A percentile compares a stretch with the other conserved stretches of the same genome.
Evolutionary conservation across 1,139 yeast species (phyloP).

Genomic region (Lodderomyces margitis): DNA sequence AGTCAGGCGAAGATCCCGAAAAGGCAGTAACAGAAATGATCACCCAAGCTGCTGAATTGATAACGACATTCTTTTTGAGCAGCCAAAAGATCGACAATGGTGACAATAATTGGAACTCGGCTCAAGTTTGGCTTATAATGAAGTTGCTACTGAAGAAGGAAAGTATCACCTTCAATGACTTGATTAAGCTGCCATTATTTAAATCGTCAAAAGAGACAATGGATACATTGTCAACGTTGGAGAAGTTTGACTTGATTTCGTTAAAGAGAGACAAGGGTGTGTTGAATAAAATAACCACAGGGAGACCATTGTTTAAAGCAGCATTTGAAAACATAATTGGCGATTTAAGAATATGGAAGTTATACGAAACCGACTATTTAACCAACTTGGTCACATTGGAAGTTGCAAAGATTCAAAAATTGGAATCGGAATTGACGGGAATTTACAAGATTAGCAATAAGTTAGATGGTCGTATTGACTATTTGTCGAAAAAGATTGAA

Average conservation of each 20-base stretch:
- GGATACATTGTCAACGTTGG: conserved; percentile 64
- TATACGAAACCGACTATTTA: conserved; percentile 64
- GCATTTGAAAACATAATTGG: conserved; percentile 69
- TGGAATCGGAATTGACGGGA: conserved; percentile 69
- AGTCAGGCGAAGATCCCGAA: conserved; percentile 78
- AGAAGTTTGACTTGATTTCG: conserved; percentile 72
- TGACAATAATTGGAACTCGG: conserved; percentile 57
- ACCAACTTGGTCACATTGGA: conserved; percentile 56
- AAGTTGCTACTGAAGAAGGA: conserved; percentile 55
- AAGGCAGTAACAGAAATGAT: conserved; percentile 81
- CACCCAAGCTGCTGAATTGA: conserved; percentile 81
- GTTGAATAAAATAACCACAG: conserved; percentile 62
- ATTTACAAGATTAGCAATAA: conserved; percentile 38
- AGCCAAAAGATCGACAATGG: conserved; percentile 24
- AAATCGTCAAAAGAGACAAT: conserved; percentile 51
- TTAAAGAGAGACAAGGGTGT: conserved; percentile 75
- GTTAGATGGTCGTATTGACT: conserved; percentile 61
- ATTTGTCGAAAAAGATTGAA: conserved; percentile 64
- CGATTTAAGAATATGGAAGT: conserved; percentile 56
- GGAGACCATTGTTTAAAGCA: conserved; percentile 80
- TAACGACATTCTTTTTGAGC: conserved; percentile 74
- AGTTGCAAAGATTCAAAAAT: conserved; percentile 56
- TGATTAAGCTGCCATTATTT: conserved; percentile 62
- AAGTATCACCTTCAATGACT: conserved; percentile 47
- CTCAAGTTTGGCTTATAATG: conserved; percentile 88